Base-by-base conservation (phyloP, 2,329 filamentous ascomycete species). In the Trichoderma pleuroti region DNA sequence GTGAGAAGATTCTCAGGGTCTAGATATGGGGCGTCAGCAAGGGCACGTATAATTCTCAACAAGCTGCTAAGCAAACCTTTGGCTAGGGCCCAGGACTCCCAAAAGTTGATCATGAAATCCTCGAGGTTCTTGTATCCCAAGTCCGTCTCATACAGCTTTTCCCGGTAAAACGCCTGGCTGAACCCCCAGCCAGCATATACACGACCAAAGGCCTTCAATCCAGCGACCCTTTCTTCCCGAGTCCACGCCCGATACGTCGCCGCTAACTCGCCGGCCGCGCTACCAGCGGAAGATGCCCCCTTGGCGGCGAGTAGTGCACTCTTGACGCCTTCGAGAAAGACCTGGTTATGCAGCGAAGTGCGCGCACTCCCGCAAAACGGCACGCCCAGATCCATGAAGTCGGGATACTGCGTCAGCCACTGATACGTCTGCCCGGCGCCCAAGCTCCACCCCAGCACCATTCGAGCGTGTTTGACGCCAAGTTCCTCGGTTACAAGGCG, bases 171-270 rank as follows among this genome's bases (percentile, higher is more conserved):
- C 0, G 91, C 86, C 76, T 94, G 92, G 65, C 89, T 92, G 75
- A 95, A 92, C 0, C 93, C 92, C 92, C 89, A 96, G 0, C 92
- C 92, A 1, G 92, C 92, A 79, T 96, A 96, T 0, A 90, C 92
- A 57, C 91, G 85, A 0, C 87, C 91, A 70, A 95, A 87, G 0
- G 92, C 92, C 76, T 91, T 93, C 52, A 95, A 77, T 70, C 85
- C 77, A 32, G 76, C 62, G 73, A 75, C 34, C 75, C 80, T 76
- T 75, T 81, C 75, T 82, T 74, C 83, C 79, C 82, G 90, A 4
- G 77, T 76, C 80, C 80, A 82, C 4, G 54, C 52, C 4, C 73
- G 71, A 30, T 74, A 75, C 5, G 54, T 28, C 36, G 56, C 72
- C 61, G 66, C 72, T 16, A 72, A 77, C 24, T 76, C 74, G 0